Conservation (phyloP, 495 filamentous ascomycete genomes). For the Tuber brumale region DNA sequence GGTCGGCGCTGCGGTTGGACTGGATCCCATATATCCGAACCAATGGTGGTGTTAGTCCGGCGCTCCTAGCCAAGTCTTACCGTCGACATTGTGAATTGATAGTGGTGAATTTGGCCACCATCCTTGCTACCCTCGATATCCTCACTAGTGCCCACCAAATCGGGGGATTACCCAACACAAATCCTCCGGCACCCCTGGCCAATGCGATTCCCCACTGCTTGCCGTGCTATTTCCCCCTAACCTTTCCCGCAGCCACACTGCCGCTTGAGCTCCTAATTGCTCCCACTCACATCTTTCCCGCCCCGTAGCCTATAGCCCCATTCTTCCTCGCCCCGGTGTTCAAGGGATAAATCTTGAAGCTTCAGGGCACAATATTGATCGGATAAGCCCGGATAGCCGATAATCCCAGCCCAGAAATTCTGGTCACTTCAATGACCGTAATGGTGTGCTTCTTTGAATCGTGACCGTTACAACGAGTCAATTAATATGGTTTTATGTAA, state of each 20-base stretch:
- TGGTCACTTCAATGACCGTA: too few species aligned
- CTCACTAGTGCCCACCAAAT: constrained; percentile 62
- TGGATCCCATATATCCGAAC: constrained; percentile 51
- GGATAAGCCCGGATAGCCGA: constrained; percentile 92
- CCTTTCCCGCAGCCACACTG: constrained; percentile 39
- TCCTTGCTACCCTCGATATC: constrained; percentile 67
- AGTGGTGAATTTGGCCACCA: constrained; percentile 92
- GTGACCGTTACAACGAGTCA: constrained; percentile 81
- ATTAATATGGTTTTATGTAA: constrained; percentile 83
- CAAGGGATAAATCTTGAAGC: constrained; percentile 72
- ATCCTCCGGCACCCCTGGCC: constrained; percentile 59
- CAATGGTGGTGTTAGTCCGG: constrained; percentile 64
- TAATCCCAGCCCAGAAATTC: constrained; percentile 81
- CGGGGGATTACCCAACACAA: constrained; percentile 78
- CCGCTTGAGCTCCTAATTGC: constrained; percentile 30
- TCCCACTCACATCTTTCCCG: constrained; percentile 38
- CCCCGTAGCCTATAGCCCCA: constrained; percentile 77
- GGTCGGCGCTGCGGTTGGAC: constrained; percentile 23
- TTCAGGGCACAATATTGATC: constrained; percentile 72
- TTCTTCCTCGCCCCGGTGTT: constrained; percentile 70
- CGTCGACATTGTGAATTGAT: constrained; percentile 82
- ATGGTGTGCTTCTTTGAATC: constrained; percentile 67
- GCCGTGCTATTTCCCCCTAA: constrained; percentile 45
- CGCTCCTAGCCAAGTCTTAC: constrained; percentile 68
- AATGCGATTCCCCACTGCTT: constrained; percentile 39